A percentile compares a stretch with the other conserved stretches of the same genome.
phyloP scores from a whole-genome alignment of 2,329 filamentous ascomycete genomes.

The Leptographium wingfieldii region DNA sequence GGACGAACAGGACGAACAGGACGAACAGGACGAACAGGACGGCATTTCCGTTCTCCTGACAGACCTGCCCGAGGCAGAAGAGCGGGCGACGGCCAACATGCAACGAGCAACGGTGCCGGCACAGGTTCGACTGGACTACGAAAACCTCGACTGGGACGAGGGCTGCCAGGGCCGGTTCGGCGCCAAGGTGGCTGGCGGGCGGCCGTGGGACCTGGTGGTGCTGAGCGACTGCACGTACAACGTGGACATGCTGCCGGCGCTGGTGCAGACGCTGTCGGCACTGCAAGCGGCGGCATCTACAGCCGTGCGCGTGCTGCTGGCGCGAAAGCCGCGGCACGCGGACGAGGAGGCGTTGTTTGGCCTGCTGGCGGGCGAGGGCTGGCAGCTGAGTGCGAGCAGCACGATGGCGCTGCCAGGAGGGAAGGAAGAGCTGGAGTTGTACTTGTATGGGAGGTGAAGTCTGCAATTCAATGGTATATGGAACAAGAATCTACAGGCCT shows the following conservation, averaged over 20 bases:
- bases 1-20: too few species aligned
- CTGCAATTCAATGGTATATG: neutral
- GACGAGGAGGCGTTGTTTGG: constrained; percentile 38
- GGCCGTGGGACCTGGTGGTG: constrained; percentile 38
- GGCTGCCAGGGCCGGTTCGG: constrained; percentile 33
- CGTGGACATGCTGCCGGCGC: constrained; percentile 38
- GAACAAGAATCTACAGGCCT: too few species aligned
- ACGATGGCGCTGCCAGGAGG: constrained; percentile 31
- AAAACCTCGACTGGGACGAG: constrained; percentile 45
- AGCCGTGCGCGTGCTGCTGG: constrained; percentile 32
- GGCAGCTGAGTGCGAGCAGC: constrained; percentile 29
- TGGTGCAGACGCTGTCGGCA: constrained; percentile 39
- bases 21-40: neutral
- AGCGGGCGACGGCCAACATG: constrained; percentile 36
- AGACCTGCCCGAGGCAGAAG: constrained; percentile 41
- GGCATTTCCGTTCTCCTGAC: constrained; percentile 27
- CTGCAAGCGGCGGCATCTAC: constrained; percentile 22
- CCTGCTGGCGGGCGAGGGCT: constrained; percentile 31
- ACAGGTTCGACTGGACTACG: constrained; percentile 29
- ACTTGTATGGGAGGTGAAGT: constrained; percentile 30
- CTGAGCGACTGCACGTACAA: constrained; percentile 52
- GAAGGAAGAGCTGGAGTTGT: constrained; percentile 38
- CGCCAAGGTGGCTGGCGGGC: constrained; percentile 20
- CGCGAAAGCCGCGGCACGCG: constrained; percentile 43
- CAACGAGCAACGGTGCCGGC: neutral